These are phyloP conservation scores for Chernovozyma aurita DNA, from an alignment of 1,139 yeast species.

Conservation along the genomic window DNA sequence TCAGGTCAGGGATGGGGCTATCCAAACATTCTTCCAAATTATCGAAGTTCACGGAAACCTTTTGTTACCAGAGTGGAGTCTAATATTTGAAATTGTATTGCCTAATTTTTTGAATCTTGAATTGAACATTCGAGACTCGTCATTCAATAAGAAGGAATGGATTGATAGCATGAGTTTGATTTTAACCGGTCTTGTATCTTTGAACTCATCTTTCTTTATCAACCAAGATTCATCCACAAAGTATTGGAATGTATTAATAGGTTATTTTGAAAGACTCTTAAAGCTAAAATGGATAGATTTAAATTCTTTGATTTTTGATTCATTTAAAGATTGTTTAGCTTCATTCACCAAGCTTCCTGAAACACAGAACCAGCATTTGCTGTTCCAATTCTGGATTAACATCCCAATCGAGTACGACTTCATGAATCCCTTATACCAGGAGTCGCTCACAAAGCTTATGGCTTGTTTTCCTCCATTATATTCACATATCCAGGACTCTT, in stretches of 20 bases:
- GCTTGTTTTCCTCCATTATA: slow-evolving; percentile 47
- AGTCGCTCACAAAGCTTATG: slow-evolving; percentile 49
- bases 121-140: slow-evolving; percentile 10
- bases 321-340: slow-evolving; percentile 44
- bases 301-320: slow-evolving; percentile 47
- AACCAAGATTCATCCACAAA: slow-evolving; percentile 18
- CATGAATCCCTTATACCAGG: slow-evolving; percentile 50
- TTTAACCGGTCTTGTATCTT: slow-evolving; percentile 53
- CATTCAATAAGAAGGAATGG: slow-evolving; percentile 35
- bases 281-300: slow-evolving; percentile 42
- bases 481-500: slow-evolving; percentile 24
- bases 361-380: slow-evolving; percentile 18
- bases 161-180: slow-evolving; percentile 55
- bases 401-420: slow-evolving; percentile 60
- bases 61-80: slow-evolving; percentile 50
- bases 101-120: slow-evolving; percentile 23
- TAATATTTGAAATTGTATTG: slow-evolving; percentile 50
- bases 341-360: slow-evolving; percentile 17
- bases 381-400: slow-evolving; percentile 62
- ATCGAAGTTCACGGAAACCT: slow-evolving; percentile 70
- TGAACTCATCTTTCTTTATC: slow-evolving; percentile 43
- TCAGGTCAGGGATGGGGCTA: slow-evolving; percentile 84
- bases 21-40: slow-evolving; percentile 82
- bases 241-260: slow-evolving; percentile 51
- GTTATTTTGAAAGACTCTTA: slow-evolving; percentile 39